Evolutionary conservation across 495 filamentous ascomycete species (phyloP), one percentile per base, ranked within the genome.

Genomic region (Cladorrhinum samala): DNA sequence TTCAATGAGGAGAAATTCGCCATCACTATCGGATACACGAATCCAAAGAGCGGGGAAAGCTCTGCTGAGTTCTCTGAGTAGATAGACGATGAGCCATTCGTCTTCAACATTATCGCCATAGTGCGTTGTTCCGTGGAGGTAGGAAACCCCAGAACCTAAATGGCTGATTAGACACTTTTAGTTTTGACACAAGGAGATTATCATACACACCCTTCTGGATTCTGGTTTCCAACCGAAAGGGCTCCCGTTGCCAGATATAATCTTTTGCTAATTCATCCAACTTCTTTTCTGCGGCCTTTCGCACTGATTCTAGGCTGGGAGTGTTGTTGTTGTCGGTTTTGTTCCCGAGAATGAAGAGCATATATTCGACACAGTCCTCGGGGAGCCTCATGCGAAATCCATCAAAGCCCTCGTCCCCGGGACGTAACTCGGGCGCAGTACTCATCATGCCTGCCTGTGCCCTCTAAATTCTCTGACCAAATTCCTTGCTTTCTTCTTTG

Each of bases 61-160:
- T 59, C 75, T 85, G 62, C 83, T 91, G 53, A 96, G 69, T 61
- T 90, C 85, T 33, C 87, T 83, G n/a, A 98, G 78, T 9, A 97
- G 67, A 68, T 91, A 95, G 21, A 96, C 90, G 48, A 96, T 83
- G 2, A 96, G 79, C 93, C 93, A 98, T 72, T 97, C 94, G 63
- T 98, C 93, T 61, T 95, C 93, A 7, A 96, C 83, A 2, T 89
- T 90, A 68, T 98, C 93, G 6, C 91, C 91, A 56, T 86, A 96
- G 61, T 90, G 85, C 5, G 89, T 93, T 41, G 74, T 71, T 9
- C 91, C 91, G 46, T 78, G 76, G 16, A 95, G 74, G 69, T 73
- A 77, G 21, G 72, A 60, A 19, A 77, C 58, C 1, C 71, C 75
- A 67, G 54, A 46, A 33, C 47, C 47, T 57, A 44, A 16, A 49